phyloP scores from a whole-genome alignment of 2,329 filamentous ascomycete species.

The Emericellopsis atlantica region DNA sequence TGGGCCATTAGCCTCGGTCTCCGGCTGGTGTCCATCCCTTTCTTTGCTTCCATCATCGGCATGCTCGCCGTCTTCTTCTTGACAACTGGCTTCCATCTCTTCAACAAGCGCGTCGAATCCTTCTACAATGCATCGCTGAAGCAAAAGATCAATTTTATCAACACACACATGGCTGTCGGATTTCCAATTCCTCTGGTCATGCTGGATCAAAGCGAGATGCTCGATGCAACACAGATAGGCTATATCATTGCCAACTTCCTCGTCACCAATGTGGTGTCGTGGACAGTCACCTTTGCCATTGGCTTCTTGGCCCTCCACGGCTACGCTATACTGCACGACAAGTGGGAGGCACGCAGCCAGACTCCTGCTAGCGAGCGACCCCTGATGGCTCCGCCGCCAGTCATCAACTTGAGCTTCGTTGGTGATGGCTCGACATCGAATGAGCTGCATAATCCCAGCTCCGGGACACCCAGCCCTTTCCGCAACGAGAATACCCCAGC shows the following conservation, averaged over 20 bases:
- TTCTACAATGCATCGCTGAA: conserved; percentile 18
- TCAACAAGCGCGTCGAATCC: conserved; percentile 8
- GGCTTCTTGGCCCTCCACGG: conserved; percentile 3
- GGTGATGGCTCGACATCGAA: too few relatives aligned
- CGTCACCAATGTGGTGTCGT: conserved; percentile 20
- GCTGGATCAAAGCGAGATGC: conserved; percentile 21
- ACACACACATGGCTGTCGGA: conserved; percentile 35
- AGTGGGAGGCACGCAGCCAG: too few relatives aligned
- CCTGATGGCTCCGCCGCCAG: neutral
- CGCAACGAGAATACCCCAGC: too few relatives aligned
- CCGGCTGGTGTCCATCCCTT: conserved; percentile 19
- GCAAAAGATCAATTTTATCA: conserved; percentile 33
- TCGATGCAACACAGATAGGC: conserved; percentile 21
- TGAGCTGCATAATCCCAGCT: too few relatives aligned
- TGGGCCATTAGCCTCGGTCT: conserved; percentile 27
- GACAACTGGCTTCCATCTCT: conserved; percentile 14
- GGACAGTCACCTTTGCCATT: conserved; percentile 16
- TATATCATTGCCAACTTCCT: conserved; percentile 29
- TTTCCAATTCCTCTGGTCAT: conserved; percentile 37
- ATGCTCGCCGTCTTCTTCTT: conserved; percentile 27
- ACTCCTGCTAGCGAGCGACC: neutral
- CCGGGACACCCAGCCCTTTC: too few relatives aligned
- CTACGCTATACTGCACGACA: too few relatives aligned
- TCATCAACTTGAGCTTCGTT: too few relatives aligned
- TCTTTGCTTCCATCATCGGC: conserved; percentile 33